These are phyloP conservation scores for Boechera divaricarpa DNA, from an alignment of 345 rosid species.

Conservation along the genomic window DNA sequence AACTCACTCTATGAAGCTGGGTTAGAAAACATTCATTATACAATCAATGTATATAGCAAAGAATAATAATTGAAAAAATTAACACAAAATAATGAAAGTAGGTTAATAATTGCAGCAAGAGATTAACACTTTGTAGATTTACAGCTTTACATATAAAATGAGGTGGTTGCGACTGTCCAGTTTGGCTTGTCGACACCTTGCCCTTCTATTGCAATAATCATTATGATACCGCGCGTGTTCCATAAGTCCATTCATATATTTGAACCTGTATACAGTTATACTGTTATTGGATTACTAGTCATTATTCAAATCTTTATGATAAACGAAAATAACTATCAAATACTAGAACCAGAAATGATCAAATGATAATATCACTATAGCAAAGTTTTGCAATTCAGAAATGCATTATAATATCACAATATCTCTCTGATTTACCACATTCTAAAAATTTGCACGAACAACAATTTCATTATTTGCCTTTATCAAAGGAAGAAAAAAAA, in stretches of 20 bases:
- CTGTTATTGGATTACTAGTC: no score
- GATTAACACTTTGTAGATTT: constrained; percentile 23
- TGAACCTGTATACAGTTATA: neutral
- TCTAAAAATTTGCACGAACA: no score
- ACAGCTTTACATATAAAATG: constrained; percentile 34
- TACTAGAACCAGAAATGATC: no score
- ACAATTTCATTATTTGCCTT: no score
- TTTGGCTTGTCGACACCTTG: constrained; percentile 47
- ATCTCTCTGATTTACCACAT: no score
- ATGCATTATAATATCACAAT: no score
- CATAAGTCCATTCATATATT: constrained; percentile 15
- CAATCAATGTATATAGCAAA: neutral
- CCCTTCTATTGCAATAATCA: constrained; percentile 10
- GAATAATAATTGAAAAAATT: neutral
- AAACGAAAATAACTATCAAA: neutral
- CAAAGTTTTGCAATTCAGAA: no score
- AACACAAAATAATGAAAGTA: constrained; percentile 26
- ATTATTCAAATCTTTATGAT: no score
- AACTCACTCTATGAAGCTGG: constrained; percentile 13
- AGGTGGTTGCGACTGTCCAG: constrained; percentile 47
- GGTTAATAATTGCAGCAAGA: constrained; percentile 35
- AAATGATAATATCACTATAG: no score
- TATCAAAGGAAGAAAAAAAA: no score
- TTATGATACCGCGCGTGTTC: constrained; percentile 42
- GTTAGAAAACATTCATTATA: constrained; percentile 9